These are phyloP conservation scores for Raddia distichophylla DNA, from an alignment of 176 grass and related monocot genomes.

Conservation along the genomic window DNA sequence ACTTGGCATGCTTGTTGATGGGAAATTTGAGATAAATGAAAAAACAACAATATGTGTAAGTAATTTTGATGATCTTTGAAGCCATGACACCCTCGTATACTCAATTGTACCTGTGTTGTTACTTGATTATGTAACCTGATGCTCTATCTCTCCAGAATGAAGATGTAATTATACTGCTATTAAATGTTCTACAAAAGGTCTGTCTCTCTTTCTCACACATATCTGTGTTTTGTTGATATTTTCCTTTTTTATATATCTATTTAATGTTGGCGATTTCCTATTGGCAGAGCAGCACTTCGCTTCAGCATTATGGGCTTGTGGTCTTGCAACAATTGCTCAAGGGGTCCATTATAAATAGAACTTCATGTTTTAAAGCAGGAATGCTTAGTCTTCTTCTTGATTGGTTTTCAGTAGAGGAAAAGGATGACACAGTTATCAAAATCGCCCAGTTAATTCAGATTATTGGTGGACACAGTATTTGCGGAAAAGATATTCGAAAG, in stretches of 20 bases:
- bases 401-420: slow-evolving; percentile 83
- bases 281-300: slow-evolving; percentile 87
- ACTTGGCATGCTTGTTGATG: slow-evolving; percentile 97
- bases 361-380: slow-evolving; percentile 88
- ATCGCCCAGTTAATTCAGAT: slow-evolving; percentile 89
- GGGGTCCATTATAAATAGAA: slow-evolving; percentile 88
- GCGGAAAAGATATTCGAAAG: slow-evolving; percentile 94
- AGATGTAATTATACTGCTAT: slow-evolving; percentile 87
- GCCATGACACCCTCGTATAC: slow-evolving; percentile 30
- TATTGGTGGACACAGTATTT: slow-evolving; percentile 95
- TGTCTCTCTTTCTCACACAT: not conserved
- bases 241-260: slow-evolving; percentile 36
- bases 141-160: slow-evolving; percentile 73
- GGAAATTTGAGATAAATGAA: slow-evolving; percentile 80
- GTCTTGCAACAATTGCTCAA: slow-evolving; percentile 84
- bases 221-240: slow-evolving; percentile 26
- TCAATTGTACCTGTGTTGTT: slow-evolving; percentile 26
- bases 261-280: slow-evolving; percentile 48
- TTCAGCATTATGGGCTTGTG: slow-evolving; percentile 88
- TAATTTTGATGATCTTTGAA: slow-evolving; percentile 31
- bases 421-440: slow-evolving; percentile 74
- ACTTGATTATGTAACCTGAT: slow-evolving; percentile 42
- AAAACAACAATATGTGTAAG: slow-evolving; percentile 82
- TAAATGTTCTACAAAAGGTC: slow-evolving; percentile 95
- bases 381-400: slow-evolving; percentile 94